Evolutionary conservation across 2,329 filamentous ascomycete genomes (phyloP).

Genomic region (Trichoderma cornu-damae): DNA sequence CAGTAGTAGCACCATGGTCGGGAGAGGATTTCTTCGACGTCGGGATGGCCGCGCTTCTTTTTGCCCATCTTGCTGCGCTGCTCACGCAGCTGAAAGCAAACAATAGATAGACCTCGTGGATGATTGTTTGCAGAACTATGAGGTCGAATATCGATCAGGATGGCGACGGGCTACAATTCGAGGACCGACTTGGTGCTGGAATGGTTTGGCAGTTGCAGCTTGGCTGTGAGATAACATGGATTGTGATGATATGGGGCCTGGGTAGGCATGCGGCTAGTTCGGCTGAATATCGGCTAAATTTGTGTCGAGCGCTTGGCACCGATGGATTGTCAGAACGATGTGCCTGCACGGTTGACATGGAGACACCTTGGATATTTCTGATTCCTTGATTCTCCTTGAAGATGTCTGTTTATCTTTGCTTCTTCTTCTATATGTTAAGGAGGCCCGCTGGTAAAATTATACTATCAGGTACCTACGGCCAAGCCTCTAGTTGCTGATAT

Average conservation of each 20-base stretch:
- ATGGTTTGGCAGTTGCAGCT: not conserved
- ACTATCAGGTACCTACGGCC: too few species aligned
- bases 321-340: too few species aligned
- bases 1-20: slow-evolving; percentile 99
- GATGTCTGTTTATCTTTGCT: too few species aligned
- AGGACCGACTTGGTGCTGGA: not conserved
- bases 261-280: too few species aligned
- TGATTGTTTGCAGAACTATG: not conserved
- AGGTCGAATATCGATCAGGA: not conserved
- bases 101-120: too few species aligned
- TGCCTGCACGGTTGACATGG: too few species aligned
- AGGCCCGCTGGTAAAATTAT: too few species aligned
- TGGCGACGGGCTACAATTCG: not conserved
- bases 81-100: not conserved
- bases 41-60: slow-evolving; percentile 81
- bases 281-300: slow-evolving; percentile 2
- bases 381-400: too few species aligned
- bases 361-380: too few species aligned
- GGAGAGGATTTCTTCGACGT: slow-evolving; percentile 79
- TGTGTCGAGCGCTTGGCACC: too few species aligned
- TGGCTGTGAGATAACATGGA: not conserved
- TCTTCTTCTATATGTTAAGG: too few species aligned
- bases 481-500: too few species aligned
- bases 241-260: not conserved
- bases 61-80: slow-evolving; percentile 61